These are phyloP conservation scores for Brasilioporus rufonigricans DNA, from an alignment of 768 basidiomycete species.

Conservation along the genomic window DNA sequence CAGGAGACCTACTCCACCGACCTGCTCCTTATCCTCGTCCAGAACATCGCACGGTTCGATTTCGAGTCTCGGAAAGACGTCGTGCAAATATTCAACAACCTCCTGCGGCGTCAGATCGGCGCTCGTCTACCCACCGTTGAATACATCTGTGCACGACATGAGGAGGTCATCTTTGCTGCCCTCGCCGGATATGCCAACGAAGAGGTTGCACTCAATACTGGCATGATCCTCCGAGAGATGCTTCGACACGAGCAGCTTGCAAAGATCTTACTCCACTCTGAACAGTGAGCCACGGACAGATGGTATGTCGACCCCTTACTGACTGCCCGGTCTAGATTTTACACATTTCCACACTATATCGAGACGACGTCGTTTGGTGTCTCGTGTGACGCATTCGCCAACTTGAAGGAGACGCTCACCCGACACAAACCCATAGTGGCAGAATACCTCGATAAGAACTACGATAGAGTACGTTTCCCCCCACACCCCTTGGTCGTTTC, in stretches of 20 bases:
- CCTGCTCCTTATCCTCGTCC: slow-evolving; percentile 75
- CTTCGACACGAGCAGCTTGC: slow-evolving; percentile 87
- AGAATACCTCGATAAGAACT: slow-evolving; percentile 94
- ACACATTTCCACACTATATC: slow-evolving; percentile 94
- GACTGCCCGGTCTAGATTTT: slow-evolving; percentile 63
- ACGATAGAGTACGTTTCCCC: slow-evolving; percentile 73
- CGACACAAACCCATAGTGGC: slow-evolving; percentile 98
- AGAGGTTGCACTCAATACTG: slow-evolving; percentile 94
- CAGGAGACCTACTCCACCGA: slow-evolving; percentile 95
- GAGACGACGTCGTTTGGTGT: slow-evolving; percentile 98
- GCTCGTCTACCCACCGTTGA: slow-evolving; percentile 95
- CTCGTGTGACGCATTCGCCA: slow-evolving; percentile 96
- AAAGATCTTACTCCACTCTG: slow-evolving; percentile 88
- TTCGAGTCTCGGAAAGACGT: slow-evolving; percentile 91
- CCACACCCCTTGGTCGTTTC: neutral
- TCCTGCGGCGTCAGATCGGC: slow-evolving; percentile 89
- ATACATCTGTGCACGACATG: slow-evolving; percentile 76
- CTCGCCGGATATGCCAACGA: slow-evolving; percentile 93
- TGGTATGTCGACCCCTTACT: neutral
- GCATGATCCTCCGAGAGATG: slow-evolving; percentile 98
- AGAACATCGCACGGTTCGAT: slow-evolving; percentile 83
- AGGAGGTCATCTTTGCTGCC: slow-evolving; percentile 76
- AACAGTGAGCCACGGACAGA: slow-evolving; percentile 62
- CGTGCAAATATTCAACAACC: slow-evolving; percentile 85
- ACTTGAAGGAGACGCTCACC: slow-evolving; percentile 96